phyloP scores from a whole-genome alignment of 352 stramenopile genomes.

The Globisporangium acanthophoron region DNA sequence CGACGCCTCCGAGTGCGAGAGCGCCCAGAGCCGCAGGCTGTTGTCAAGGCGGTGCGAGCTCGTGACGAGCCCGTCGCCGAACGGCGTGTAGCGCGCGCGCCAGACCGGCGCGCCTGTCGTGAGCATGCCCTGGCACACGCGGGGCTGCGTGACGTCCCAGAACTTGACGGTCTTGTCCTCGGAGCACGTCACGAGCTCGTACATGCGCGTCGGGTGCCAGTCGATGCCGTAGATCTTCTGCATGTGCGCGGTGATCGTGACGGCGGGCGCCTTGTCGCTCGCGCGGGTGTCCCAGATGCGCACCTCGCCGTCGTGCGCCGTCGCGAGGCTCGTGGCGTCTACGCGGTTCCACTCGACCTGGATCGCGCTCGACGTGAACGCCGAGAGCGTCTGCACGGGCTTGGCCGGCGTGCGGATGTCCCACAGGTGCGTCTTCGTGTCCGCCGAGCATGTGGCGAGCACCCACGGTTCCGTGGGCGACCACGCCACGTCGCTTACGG shows the following conservation, averaged over 20 bases:
- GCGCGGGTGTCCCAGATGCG: conserved; percentile 70
- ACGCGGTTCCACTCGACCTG: conserved; percentile 79
- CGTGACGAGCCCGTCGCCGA: conserved; percentile 79
- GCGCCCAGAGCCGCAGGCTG: conserved; percentile 57
- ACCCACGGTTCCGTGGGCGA: conserved; percentile 63
- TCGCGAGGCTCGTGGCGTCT: conserved; percentile 62
- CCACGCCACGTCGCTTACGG: conserved; percentile 76
- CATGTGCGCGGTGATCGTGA: conserved; percentile 74
- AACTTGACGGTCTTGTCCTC: conserved; percentile 85
- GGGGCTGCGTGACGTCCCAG: conserved; percentile 66
- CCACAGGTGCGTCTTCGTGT: conserved; percentile 80
- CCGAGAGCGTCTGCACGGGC: conserved; percentile 62
- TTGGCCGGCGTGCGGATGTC: conserved; percentile 67
- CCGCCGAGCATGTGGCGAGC: conserved; percentile 72
- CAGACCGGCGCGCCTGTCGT: conserved; percentile 59
- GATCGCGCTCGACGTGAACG: conserved; percentile 60
- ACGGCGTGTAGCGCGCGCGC: conserved; percentile 70
- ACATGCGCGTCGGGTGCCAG: conserved; percentile 70
- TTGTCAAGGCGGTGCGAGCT: conserved; percentile 62
- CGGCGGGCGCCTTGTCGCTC: conserved; percentile 42
- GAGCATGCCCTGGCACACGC: conserved; percentile 55
- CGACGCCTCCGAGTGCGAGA: conserved; percentile 27
- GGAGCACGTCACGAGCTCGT: conserved; percentile 82
- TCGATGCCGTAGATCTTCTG: conserved; percentile 81
- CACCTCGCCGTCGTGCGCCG: conserved; percentile 74